Conservation (phyloP, 2,329 filamentous ascomycete species). For the Parastagonospora avenae region DNA sequence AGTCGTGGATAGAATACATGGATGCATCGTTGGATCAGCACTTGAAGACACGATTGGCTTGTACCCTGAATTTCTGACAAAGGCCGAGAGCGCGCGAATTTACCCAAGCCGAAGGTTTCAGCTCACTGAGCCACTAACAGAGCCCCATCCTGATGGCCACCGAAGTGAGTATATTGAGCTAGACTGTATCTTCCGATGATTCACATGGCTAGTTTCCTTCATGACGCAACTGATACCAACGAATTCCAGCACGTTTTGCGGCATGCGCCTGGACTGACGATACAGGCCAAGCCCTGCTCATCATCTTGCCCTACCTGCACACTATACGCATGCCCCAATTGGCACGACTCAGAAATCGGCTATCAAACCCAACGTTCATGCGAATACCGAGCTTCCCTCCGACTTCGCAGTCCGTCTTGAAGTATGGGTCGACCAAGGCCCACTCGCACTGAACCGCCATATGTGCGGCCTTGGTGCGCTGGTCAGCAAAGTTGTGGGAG, state of each 20-base stretch:
- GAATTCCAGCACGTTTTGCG: constrained; percentile 25
- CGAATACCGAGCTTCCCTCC: constrained; percentile 19
- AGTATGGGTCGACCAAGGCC: constrained; percentile 56
- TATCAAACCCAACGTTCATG: neutral
- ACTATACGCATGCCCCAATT: constrained; percentile 29
- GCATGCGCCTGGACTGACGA: constrained; percentile 59
- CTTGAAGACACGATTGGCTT: constrained; percentile 61
- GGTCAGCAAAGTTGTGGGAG: constrained; percentile 53
- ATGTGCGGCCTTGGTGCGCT: constrained; percentile 57
- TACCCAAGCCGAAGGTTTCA: constrained; percentile 52
- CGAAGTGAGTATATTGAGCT: constrained; percentile 40
- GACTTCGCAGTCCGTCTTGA: constrained; percentile 55
- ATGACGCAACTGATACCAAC: neutral
- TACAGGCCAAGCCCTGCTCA: constrained; percentile 59
- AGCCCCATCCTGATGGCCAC: constrained; percentile 53
- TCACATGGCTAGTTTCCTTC: no score
- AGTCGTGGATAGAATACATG: constrained; percentile 49
- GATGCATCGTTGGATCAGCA: constrained; percentile 57
- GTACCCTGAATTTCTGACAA: constrained; percentile 60
- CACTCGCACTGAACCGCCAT: constrained; percentile 54
- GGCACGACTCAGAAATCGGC: no score
- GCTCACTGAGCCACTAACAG: constrained; percentile 48
- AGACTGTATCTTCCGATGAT: neutral
- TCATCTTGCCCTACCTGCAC: constrained; percentile 57
- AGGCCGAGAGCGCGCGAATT: constrained; percentile 34